Evolutionary conservation across 805 yeast species (phyloP).

Genomic region (Starmera pachycereana): DNA sequence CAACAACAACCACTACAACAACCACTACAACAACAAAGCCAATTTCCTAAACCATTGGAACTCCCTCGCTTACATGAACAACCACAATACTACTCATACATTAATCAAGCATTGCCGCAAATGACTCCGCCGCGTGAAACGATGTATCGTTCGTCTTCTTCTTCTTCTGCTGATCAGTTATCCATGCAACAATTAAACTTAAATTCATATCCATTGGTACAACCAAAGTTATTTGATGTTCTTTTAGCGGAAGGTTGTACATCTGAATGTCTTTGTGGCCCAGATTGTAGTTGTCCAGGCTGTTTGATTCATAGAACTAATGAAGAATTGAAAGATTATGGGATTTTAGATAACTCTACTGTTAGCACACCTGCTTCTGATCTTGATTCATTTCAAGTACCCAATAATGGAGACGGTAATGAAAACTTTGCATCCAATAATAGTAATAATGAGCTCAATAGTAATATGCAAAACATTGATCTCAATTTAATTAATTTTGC

Average conservation of each 20-base stretch:
- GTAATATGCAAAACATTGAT: not conserved
- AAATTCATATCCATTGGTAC: too few relatives aligned
- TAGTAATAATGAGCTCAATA: not conserved
- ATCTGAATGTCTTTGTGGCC: constrained; percentile 17
- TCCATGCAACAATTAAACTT: too few relatives aligned
- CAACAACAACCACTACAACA: not conserved
- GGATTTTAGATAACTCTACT: constrained; percentile 12
- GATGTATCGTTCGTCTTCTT: too few relatives aligned
- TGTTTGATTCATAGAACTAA: constrained; percentile 19
- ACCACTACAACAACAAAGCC: not conserved
- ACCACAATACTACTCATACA: too few relatives aligned
- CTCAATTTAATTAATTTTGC: constrained; percentile 7
- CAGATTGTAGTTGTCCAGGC: constrained; percentile 16
- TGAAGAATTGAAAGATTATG: constrained; percentile 15
- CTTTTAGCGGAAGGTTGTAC: constrained; percentile 15
- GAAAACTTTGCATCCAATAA: not conserved
- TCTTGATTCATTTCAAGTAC: not conserved
- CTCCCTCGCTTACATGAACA: too few relatives aligned
- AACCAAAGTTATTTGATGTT: constrained; percentile 10
- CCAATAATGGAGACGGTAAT: too few relatives aligned
- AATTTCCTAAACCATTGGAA: not conserved
- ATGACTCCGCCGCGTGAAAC: too few relatives aligned
- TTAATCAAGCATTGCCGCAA: too few relatives aligned
- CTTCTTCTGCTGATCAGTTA: too few relatives aligned
- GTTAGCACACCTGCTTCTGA: constrained; percentile 8